These are phyloP conservation scores for Fistulinella cinereoalba DNA, from an alignment of 1,284 basidiomycete species.

Conservation along the genomic window DNA sequence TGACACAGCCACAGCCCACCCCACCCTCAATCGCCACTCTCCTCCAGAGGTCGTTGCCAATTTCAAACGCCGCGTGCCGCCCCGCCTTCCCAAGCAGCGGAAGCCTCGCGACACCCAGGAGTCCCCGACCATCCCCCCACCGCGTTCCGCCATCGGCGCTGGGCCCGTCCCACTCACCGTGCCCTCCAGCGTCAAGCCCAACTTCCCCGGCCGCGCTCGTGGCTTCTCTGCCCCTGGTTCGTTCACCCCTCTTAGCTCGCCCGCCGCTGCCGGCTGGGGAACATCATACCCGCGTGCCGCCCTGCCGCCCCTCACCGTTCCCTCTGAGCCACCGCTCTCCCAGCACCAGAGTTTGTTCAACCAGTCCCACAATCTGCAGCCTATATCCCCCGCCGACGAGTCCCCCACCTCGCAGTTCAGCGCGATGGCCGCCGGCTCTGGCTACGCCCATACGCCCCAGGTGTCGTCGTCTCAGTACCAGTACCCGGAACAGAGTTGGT, in stretches of 20 bases:
- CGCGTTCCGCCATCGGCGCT: conserved; percentile 67
- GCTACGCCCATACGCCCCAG: conserved; percentile 39
- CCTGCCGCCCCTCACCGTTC: conserved; percentile 78
- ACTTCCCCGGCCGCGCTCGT: conserved; percentile 55
- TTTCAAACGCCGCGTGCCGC: conserved; percentile 91
- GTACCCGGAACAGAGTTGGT: conserved; percentile 59
- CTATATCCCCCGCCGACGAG: conserved; percentile 65
- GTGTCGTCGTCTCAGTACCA: conserved; percentile 58
- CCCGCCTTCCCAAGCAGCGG: conserved; percentile 77
- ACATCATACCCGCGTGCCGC: conserved; percentile 58
- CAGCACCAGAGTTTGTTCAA: conserved; percentile 53
- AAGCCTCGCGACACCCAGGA: conserved; percentile 73
- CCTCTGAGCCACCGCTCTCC: conserved; percentile 62
- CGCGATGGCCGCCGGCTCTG: conserved; percentile 44
- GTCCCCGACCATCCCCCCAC: conserved; percentile 58
- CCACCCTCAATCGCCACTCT: conserved; percentile 83
- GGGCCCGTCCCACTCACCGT: conserved; percentile 59
- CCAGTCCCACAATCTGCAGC: conserved; percentile 59
- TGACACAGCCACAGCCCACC: conserved; percentile 61
- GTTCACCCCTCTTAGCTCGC: conserved; percentile 64
- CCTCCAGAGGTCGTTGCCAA: conserved; percentile 82
- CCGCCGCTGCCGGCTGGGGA: conserved; percentile 53
- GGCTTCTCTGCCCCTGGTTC: conserved; percentile 80
- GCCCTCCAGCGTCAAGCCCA: conserved; percentile 43
- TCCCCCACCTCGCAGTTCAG: conserved; percentile 58